Evolutionary conservation across 2,329 filamentous ascomycete genomes (phyloP).

Genomic region (Pseudogymnoascus sp.): DNA sequence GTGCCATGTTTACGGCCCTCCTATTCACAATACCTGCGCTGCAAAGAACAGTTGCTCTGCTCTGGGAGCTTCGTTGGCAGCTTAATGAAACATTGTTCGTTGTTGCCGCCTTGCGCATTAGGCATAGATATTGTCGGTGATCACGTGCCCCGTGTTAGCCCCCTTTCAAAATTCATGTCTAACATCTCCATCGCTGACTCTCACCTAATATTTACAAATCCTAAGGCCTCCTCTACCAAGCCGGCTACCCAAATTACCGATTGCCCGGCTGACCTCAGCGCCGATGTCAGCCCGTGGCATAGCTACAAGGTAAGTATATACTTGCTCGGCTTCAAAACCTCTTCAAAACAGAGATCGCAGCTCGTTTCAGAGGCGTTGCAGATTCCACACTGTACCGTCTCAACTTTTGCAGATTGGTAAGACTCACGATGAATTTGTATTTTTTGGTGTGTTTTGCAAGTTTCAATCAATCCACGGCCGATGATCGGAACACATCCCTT

Average conservation of each 20-base stretch:
- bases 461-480: not conserved
- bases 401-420: not conserved
- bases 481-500: not conserved
- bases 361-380: slow-evolving; percentile 3
- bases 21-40: not conserved
- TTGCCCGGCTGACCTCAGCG: not conserved
- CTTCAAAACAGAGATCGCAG: not conserved
- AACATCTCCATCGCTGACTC: not conserved
- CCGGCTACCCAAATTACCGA: not conserved
- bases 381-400: not conserved
- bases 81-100: not conserved
- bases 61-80: not conserved
- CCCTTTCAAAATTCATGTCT: not conserved
- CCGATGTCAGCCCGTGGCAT: not conserved
- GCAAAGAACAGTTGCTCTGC: not conserved
- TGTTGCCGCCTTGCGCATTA: slow-evolving; percentile 5
- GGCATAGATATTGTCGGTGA: not conserved
- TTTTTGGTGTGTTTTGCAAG: not conserved
- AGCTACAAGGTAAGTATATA: not conserved
- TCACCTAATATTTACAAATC: not conserved
- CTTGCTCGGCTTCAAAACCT: not conserved
- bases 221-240: not conserved
- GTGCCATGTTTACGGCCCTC: not conserved
- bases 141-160: not conserved
- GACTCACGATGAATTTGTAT: not conserved